These are phyloP conservation scores for Hypoxylon sp. DNA, from an alignment of 2,329 filamentous ascomycete species.

Conservation along the genomic window DNA sequence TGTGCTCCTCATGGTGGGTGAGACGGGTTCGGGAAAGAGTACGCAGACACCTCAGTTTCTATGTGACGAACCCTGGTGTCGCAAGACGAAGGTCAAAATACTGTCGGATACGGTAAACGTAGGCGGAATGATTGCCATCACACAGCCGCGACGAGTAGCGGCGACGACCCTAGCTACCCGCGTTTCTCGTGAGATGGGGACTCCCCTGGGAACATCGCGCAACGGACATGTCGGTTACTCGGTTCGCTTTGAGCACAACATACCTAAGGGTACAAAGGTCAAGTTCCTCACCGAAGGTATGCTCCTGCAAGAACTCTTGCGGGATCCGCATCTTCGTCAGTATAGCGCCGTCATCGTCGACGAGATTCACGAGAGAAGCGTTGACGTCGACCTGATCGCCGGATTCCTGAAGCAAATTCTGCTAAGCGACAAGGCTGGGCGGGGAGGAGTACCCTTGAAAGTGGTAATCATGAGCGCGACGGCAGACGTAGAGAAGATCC, in stretches of 20 bases:
- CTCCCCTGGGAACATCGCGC: constrained; percentile 54
- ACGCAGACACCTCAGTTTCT: constrained; percentile 96
- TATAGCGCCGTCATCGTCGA: constrained; percentile 94
- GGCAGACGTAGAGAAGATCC: constrained; percentile 82
- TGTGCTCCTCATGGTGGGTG: constrained; percentile 85
- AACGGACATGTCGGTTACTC: constrained; percentile 81
- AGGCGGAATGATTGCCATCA: constrained; percentile 88
- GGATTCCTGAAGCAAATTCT: constrained; percentile 87
- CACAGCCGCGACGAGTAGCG: constrained; percentile 91
- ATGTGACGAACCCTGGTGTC: constrained; percentile 80
- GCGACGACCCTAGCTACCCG: constrained; percentile 89
- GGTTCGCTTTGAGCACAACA: constrained; percentile 89
- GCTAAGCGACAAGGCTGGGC: constrained; percentile 65
- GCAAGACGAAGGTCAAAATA: constrained; percentile 62
- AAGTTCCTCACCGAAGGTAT: constrained; percentile 98
- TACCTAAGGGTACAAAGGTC: constrained; percentile 82
- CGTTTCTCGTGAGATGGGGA: constrained; percentile 79
- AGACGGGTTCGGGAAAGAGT: constrained; percentile 96
- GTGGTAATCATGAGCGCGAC: constrained; percentile 98
- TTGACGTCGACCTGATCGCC: constrained; percentile 90
- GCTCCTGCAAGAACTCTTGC: constrained; percentile 90
- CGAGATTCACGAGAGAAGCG: constrained; percentile 94
- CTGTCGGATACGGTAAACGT: constrained; percentile 58
- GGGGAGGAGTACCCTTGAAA: constrained; percentile 79
- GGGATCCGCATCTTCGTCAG: constrained; percentile 80